phyloP scores from a whole-genome alignment of 805 yeast species.

The Ogataea corticis region DNA sequence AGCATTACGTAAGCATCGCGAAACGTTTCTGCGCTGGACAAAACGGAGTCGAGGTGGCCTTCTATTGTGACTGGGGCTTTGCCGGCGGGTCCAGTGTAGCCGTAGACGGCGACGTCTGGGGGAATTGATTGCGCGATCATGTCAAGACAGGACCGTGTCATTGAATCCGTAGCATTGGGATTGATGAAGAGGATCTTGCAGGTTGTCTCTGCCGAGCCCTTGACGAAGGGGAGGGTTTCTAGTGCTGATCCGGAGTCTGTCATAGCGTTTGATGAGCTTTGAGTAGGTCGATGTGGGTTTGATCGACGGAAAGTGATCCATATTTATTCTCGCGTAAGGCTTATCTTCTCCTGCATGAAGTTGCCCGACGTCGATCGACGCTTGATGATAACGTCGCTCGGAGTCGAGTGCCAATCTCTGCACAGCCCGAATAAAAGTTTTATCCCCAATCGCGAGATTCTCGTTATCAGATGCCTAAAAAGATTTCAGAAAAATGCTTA shows the following conservation, averaged over 20 bases:
- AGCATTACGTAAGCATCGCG: slow-evolving; percentile 32
- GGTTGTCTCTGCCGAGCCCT: slow-evolving; percentile 4
- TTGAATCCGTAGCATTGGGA: slow-evolving; percentile 33
- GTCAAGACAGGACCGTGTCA: slow-evolving; percentile 34
- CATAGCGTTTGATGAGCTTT: not conserved
- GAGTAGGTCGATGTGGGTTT: too few relatives aligned
- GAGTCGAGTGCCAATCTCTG: not conserved
- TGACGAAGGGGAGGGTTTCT: slow-evolving; percentile 10
- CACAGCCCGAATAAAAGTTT: too few relatives aligned
- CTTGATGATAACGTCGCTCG: not conserved
- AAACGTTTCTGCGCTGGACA: slow-evolving; percentile 34
- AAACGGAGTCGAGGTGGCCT: slow-evolving; percentile 36
- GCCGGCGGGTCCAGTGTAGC: slow-evolving; percentile 30
- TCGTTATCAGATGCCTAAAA: not conserved
- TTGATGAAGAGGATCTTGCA: slow-evolving; percentile 31
- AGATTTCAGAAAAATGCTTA: too few relatives aligned
- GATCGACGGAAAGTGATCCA: not conserved
- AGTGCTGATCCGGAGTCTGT: not conserved
- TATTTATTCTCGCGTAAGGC: too few relatives aligned
- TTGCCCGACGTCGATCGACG: not conserved
- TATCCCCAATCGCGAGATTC: not conserved
- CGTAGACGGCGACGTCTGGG: slow-evolving; percentile 33
- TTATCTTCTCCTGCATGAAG: not conserved
- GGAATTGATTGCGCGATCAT: slow-evolving; percentile 32
- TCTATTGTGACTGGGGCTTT: slow-evolving; percentile 35